Base-by-base conservation (phyloP, 495 filamentous ascomycete genomes). In the Penicillium desertorum region DNA sequence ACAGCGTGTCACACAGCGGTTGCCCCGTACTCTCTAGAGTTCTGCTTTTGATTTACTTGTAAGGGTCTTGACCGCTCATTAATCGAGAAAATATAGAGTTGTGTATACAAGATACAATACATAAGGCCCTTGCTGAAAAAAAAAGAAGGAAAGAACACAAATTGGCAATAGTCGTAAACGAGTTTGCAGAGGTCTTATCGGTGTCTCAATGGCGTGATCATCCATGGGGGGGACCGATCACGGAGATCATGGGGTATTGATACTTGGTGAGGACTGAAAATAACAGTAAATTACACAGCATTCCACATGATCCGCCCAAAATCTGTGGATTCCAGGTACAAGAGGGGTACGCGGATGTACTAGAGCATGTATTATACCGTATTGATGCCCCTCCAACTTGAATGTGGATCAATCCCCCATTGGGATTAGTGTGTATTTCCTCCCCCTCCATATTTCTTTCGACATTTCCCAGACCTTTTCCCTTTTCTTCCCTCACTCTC, bases 361-460 rank as follows among this genome's bases (percentile, higher is more conserved):
- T 37, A 0, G 6, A 10, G 1, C 29, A 16, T 8, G 43, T 55
- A 17, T 36, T 9, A 39, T 39, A 61, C 45, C 17, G 25, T 57
- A 60, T 44, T 36, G 19, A 19, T 64, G 61, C 66, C 70, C 67
- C 64, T 68, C 64, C 46, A 68, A 41, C 37, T 9, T 51, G 9
- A 29, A 20, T 29, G 44, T 37, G 29, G 45, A 48, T 32, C 45
- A 36, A 27, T 5, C 19, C 60, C 62, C 60, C 52, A 11, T 58
- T 58, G 34, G 45, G 66, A 51, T 63, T 69, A 65, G 57, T 32
- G 59, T 58, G n/a, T 22, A 39, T 46, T 43, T 12, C n/a, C 52
- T 51, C 37, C 67, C 65, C 65, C 71, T 67, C 60, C 61, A 58
- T 70, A 70, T 70, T 69, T 65, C 57, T 65, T 63, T 59, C 63